A percentile compares a stretch with the other conserved stretches of the same genome.
These are phyloP conservation scores for Podila minutissima DNA, from an alignment of 192 early-diverging fungal genomes.

Conservation along the genomic window DNA sequence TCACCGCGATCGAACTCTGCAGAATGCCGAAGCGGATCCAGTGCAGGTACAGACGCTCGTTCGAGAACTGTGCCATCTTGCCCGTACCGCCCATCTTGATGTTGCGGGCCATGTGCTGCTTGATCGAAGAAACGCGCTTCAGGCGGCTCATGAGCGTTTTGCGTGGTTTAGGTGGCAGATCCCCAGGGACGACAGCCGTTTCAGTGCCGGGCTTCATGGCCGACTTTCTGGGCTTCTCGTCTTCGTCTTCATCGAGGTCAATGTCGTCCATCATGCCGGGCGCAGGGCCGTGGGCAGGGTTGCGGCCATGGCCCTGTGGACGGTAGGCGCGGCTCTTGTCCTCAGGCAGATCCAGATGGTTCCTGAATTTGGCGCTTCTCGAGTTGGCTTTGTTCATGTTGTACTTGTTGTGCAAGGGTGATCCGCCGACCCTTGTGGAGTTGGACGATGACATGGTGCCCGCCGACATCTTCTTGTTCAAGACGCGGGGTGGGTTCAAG, in stretches of 20 bases:
- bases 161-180: background rate
- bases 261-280: background rate
- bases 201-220: background rate
- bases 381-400: background rate
- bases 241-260: background rate
- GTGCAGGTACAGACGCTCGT: conserved; percentile 42
- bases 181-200: background rate
- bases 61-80: conserved; percentile 15
- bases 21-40: conserved; percentile 41
- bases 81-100: conserved; percentile 15
- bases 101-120: background rate
- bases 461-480: background rate
- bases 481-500: background rate
- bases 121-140: background rate
- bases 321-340: background rate
- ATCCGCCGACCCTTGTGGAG: background rate
- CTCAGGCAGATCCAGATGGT: conserved; percentile 16
- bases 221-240: background rate
- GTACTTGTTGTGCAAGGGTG: conserved; percentile 7
- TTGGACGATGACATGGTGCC: background rate
- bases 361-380: background rate
- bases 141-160: background rate
- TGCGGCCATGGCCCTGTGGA: background rate
- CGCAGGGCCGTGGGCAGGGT: background rate
- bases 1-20: conserved; percentile 18